Conservation (phyloP, 129 eudicot species). For the Ambrosia artemisiifolia region DNA sequence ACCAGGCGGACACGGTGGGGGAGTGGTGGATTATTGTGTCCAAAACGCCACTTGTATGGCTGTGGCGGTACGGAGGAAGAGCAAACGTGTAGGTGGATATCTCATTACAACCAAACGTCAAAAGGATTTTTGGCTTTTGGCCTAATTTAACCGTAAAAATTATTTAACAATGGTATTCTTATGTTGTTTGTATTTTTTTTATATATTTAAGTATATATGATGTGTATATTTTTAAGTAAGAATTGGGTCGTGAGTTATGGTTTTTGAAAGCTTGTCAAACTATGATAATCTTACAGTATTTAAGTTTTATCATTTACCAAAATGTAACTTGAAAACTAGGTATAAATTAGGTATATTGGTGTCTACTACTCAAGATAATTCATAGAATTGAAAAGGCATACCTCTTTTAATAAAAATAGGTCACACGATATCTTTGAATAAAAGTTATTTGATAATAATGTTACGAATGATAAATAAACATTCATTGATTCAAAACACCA, state of each 20-base stretch:
- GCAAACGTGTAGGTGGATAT: slow-evolving; percentile 76
- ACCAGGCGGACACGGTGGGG: slow-evolving; percentile 22
- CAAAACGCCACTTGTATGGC: slow-evolving; percentile 89
- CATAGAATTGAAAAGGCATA: too few species aligned
- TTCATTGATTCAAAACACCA: too few species aligned
- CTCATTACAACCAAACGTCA: slow-evolving; percentile 90
- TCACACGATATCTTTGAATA: too few species aligned
- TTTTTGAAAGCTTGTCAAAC: not conserved
- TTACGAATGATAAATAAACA: too few species aligned
- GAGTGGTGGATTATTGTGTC: slow-evolving; percentile 86
- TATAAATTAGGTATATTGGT: too few species aligned
- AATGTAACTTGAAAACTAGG: too few species aligned
- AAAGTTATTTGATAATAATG: too few species aligned
- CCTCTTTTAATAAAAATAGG: too few species aligned
- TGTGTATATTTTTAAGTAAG: not conserved
- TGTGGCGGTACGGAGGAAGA: slow-evolving; percentile 79
- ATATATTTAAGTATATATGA: not conserved
- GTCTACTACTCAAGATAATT: too few species aligned
- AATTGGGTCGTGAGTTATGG: not conserved
- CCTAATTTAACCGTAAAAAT: slow-evolving; percentile 33
- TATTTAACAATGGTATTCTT: not conserved
- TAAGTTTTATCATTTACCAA: too few species aligned
- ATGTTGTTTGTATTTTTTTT: not conserved
- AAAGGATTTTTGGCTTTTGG: slow-evolving; percentile 93
- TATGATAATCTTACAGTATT: not conserved